These are phyloP conservation scores for Ampelomyces quisqualis DNA, from an alignment of 2,329 filamentous ascomycete species.

Conservation along the genomic window DNA sequence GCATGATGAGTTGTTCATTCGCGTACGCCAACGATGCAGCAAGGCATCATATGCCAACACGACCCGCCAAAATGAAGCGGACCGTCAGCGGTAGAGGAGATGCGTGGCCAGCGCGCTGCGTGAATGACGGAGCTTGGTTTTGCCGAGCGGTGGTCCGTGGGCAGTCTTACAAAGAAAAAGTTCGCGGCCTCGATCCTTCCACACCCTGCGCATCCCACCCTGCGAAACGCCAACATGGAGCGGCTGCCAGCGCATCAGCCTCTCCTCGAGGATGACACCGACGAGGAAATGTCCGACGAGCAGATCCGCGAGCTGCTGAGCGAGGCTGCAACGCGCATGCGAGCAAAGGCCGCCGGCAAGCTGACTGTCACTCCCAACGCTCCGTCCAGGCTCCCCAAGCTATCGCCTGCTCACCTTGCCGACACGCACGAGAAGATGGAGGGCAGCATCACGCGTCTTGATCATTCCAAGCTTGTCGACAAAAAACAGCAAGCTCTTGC, in stretches of 20 bases:
- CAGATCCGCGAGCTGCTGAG: constrained; percentile 64
- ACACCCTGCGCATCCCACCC: constrained; percentile 22
- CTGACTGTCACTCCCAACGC: constrained; percentile 28
- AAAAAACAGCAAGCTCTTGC: constrained; percentile 51
- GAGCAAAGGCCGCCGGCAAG: constrained; percentile 42
- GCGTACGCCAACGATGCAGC: neutral
- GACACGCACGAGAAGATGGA: constrained; percentile 57
- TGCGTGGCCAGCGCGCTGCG: neutral
- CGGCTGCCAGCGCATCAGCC: constrained; percentile 39
- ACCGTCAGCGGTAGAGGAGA: neutral
- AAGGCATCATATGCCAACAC: neutral
- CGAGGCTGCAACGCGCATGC: constrained; percentile 62
- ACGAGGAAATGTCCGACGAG: constrained; percentile 60
- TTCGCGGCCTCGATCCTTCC: constrained; percentile 27
- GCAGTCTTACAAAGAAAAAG: constrained; percentile 23
- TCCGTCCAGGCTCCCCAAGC: constrained; percentile 53
- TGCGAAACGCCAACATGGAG: constrained; percentile 38
- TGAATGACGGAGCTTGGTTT: neutral
- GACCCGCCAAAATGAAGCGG: neutral
- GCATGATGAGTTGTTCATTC: neutral
- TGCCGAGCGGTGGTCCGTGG: constrained; percentile 17
- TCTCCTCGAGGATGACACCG: constrained; percentile 36
- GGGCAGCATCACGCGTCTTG: constrained; percentile 55
- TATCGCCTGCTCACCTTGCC: constrained; percentile 51
- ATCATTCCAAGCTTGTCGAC: constrained; percentile 54